These are phyloP conservation scores for Fomitopsis palustris DNA, from an alignment of 1,284 basidiomycete genomes.

Conservation along the genomic window DNA sequence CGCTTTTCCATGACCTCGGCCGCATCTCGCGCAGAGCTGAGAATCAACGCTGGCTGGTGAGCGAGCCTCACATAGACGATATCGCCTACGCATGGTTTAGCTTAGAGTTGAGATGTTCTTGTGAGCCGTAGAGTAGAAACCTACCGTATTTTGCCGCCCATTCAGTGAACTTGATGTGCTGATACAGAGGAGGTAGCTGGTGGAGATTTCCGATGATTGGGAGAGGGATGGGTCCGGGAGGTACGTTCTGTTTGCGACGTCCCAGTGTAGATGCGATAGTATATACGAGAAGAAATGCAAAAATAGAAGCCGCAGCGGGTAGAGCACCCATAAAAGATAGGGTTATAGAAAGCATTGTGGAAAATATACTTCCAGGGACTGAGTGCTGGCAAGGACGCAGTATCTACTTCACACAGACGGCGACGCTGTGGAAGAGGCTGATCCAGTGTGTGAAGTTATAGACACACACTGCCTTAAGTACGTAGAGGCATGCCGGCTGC, in stretches of 20 bases:
- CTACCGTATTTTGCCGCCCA: conserved; percentile 20
- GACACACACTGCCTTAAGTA: too few species aligned
- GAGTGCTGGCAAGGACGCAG: too few species aligned
- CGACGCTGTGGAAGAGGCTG: too few species aligned
- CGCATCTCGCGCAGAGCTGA: conserved; percentile 33
- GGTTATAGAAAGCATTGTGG: too few species aligned
- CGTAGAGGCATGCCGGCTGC: too few species aligned
- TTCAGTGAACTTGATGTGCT: conserved; percentile 16
- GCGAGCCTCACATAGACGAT: conserved; percentile 33
- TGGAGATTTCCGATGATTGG: conserved; percentile 22
- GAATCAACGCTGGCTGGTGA: conserved; percentile 31
- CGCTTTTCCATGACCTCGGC: conserved; percentile 39
- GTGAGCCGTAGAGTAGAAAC: neutral
- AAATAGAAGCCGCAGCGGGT: neutral
- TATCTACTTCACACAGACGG: too few species aligned
- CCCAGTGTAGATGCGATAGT: conserved; percentile 4
- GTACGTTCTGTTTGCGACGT: neutral
- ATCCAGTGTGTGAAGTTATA: too few species aligned
- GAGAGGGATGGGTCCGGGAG: conserved; percentile 17
- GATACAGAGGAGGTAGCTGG: conserved; percentile 18
- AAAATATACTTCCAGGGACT: too few species aligned
- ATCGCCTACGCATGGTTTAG: too few species aligned
- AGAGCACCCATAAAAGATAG: neutral
- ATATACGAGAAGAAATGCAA: conserved; percentile 9
- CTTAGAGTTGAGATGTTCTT: too few species aligned